Base-by-base conservation (phyloP, 768 basidiomycete genomes). In the Dentipellis sp. region DNA sequence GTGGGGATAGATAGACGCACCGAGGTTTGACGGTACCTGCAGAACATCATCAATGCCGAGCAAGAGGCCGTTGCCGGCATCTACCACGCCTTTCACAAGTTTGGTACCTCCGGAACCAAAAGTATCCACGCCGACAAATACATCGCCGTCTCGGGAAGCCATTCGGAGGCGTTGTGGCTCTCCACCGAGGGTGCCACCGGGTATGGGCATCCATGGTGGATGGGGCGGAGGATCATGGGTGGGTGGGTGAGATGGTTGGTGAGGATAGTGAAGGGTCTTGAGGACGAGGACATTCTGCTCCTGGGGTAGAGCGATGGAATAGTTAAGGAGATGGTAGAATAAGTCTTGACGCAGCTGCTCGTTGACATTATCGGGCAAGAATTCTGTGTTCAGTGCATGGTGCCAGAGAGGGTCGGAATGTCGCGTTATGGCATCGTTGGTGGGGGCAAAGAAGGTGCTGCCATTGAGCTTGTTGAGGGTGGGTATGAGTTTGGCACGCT, bases 301-400 rank as follows among this genome's bases (percentile, higher is more conserved):
- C 4, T 75, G 70, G 29, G 81, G 74, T 14, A 75, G 56, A 17
- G 76, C 63, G 34, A 97, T 66, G 6, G 88, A 81, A 67, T 83
- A 83, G 69, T 98, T 97, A 62, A 98, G 76, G 47, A 97, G 71
- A 69, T 98, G 97, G 68, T 98, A 98, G 65, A 97, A 85, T 53
- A 99, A 78, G 64, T 94, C 87, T 64, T 97, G 94, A 53, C 95
- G 80, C 47, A 98, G 80, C 57, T 81, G 74, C 64, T 89, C 84
- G 56, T 91, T 81, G 34, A 94, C 74, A 67, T 97, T 97, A 71
- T 94, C 94, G 21, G 75, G 76, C 38, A 81, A 64, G 48, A 67
- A 62, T 36, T 62, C 56, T 19, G 63, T 54, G 52, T 76, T 71
- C 22, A 80, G 61, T 38, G 68, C 67, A 50, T 45, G 55, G 38